These are phyloP conservation scores for Ceratocystis destructans DNA, from an alignment of 2,329 filamentous ascomycete species.

Conservation along the genomic window DNA sequence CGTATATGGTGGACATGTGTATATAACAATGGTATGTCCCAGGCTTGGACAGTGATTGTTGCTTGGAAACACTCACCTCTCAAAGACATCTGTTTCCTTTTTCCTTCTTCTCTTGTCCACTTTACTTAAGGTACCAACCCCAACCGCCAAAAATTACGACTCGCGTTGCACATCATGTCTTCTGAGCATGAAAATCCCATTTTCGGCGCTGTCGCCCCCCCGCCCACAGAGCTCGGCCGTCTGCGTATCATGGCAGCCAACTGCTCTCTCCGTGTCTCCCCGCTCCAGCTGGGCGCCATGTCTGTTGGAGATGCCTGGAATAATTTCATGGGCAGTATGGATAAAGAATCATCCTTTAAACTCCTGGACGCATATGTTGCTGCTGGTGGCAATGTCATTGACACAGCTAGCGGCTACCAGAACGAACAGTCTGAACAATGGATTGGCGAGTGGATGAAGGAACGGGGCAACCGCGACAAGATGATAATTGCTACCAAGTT, in stretches of 20 bases:
- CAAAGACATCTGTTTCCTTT: too few relatives aligned
- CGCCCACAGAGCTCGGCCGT: slow-evolving; percentile 36
- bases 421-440: slow-evolving; percentile 42
- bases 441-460: slow-evolving; percentile 44
- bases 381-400: slow-evolving; percentile 54
- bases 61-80: too few relatives aligned
- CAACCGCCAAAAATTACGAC: too few relatives aligned
- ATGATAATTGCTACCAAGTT: slow-evolving; percentile 45
- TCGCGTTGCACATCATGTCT: background rate
- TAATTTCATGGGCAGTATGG: slow-evolving; percentile 36
- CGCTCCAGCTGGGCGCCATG: slow-evolving; percentile 41
- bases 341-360: slow-evolving; percentile 40
- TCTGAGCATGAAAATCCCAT: background rate
- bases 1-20: too few relatives aligned
- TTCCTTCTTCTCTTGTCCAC: too few relatives aligned
- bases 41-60: too few relatives aligned
- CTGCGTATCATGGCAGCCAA: slow-evolving; percentile 38
- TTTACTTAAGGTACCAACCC: too few relatives aligned
- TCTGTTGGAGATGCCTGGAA: slow-evolving; percentile 36
- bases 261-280: slow-evolving; percentile 39
- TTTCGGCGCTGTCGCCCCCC: slow-evolving; percentile 21
- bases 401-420: slow-evolving; percentile 48
- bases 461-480: slow-evolving; percentile 37
- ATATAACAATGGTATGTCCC: too few relatives aligned
- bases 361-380: slow-evolving; percentile 44